phyloP scores from a whole-genome alignment of 2,329 filamentous ascomycete species.

The Ophiosphaerella herpotricha region DNA sequence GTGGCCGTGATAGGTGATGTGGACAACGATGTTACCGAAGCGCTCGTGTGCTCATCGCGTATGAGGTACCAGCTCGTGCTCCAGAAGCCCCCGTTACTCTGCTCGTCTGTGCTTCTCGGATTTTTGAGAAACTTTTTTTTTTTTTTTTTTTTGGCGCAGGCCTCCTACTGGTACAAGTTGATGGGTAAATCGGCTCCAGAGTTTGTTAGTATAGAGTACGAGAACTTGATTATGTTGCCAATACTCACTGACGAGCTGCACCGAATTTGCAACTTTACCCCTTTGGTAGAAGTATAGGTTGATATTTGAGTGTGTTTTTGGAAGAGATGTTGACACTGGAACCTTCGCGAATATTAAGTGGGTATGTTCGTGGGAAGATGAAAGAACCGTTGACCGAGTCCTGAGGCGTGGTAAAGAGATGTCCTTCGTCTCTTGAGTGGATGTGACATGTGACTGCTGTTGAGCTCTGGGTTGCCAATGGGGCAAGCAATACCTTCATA shows the following conservation, averaged over 20 bases:
- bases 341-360: conserved; percentile 1
- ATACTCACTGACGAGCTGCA: neutral
- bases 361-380: conserved; percentile 2
- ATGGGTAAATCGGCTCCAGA: no score
- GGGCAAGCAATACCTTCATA: no score
- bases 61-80: neutral
- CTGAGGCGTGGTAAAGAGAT: neutral
- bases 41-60: neutral
- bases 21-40: neutral
- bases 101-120: neutral
- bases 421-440: neutral
- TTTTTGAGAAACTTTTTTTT: no score
- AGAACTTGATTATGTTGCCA: no score
- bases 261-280: conserved; percentile 5
- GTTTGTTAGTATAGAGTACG: no score
- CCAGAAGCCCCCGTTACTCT: neutral
- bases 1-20: no score
- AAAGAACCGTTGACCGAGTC: conserved; percentile 1
- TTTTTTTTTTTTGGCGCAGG: neutral
- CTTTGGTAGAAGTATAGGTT: conserved; percentile 5
- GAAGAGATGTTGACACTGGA: conserved; percentile 4
- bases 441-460: no score
- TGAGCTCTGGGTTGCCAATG: no score
- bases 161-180: neutral
- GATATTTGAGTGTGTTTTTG: neutral